These are phyloP conservation scores for Erysimum cheiri DNA, from an alignment of 441 rosid genomes.

Conservation along the genomic window DNA sequence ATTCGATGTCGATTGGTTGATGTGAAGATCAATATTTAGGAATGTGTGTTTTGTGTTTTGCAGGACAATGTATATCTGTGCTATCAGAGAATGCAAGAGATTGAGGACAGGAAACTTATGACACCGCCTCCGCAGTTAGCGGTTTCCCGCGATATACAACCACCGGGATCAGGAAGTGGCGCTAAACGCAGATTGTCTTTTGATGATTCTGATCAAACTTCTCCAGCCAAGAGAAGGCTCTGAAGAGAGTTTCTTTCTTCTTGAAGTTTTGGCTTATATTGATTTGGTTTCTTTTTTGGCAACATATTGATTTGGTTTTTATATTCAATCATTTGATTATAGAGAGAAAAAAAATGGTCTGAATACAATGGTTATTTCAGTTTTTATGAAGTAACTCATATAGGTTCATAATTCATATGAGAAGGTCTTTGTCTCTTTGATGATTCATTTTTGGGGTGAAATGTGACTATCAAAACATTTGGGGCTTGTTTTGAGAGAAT, in stretches of 20 bases:
- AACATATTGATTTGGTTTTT: conserved; percentile 40
- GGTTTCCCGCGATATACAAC: conserved; percentile 15
- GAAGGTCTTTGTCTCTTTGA: conserved; percentile 20
- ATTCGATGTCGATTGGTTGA: neutral
- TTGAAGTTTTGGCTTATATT: conserved; percentile 40
- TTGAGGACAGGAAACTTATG: conserved; percentile 54
- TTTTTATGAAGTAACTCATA: conserved; percentile 40
- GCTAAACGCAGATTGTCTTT: conserved; percentile 69
- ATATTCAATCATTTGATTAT: conserved; percentile 46
- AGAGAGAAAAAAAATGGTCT: conserved; percentile 33
- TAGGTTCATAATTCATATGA: conserved; percentile 16
- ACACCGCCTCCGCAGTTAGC: conserved; percentile 52
- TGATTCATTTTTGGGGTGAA: conserved; percentile 8
- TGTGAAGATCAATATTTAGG: neutral
- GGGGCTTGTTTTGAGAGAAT: conserved; percentile 15
- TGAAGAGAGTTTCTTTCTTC: conserved; percentile 34
- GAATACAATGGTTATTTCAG: conserved; percentile 41
- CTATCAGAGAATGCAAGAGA: conserved; percentile 63
- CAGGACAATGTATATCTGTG: conserved; percentile 76
- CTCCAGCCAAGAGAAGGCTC: conserved; percentile 53
- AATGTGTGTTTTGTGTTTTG: conserved; percentile 34
- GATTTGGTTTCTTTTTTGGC: conserved; percentile 31
- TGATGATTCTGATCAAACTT: conserved; percentile 52
- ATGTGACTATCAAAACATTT: neutral
- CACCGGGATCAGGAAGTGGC: conserved; percentile 48